phyloP scores from a whole-genome alignment of 2,329 filamentous ascomycete genomes.

The Geosmithia flava region DNA sequence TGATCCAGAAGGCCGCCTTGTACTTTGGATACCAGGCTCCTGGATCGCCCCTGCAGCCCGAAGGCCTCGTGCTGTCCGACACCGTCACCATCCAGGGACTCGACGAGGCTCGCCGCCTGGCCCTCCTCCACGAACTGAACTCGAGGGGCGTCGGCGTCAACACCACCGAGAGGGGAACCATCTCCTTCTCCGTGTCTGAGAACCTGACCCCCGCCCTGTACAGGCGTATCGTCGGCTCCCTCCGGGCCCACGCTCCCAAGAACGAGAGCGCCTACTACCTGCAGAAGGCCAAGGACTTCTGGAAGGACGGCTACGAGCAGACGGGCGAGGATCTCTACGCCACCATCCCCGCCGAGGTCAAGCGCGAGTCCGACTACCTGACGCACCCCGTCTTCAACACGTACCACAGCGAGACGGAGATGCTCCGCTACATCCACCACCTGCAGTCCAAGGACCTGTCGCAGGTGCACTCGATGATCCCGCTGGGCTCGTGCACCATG shows the following conservation, averaged over 20 bases:
- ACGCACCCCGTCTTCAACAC: conserved; percentile 92
- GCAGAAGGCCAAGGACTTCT: neutral
- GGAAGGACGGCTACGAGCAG: neutral
- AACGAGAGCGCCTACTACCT: neutral
- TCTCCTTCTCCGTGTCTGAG: conserved; percentile 18
- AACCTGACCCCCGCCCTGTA: conserved; percentile 11
- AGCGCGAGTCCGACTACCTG: conserved; percentile 62
- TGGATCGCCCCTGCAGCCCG: conserved; percentile 17
- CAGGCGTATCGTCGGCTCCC: conserved; percentile 9
- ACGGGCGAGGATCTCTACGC: conserved; percentile 15
- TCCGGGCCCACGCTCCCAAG: conserved; percentile 7
- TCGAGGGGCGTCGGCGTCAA: conserved; percentile 8
- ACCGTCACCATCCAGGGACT: conserved; percentile 56
- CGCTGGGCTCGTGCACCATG: conserved; percentile 95
- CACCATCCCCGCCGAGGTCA: conserved; percentile 44
- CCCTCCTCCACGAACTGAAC: neutral
- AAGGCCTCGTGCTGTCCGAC: conserved; percentile 51
- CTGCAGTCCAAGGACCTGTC: conserved; percentile 91
- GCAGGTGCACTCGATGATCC: conserved; percentile 94
- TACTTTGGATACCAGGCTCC: conserved; percentile 43
- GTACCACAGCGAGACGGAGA: conserved; percentile 88
- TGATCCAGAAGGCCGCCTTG: conserved; percentile 53
- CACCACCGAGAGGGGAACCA: conserved; percentile 12
- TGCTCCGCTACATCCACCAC: conserved; percentile 87
- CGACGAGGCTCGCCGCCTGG: conserved; percentile 7